phyloP scores from a whole-genome alignment of 805 yeast genomes.

The Starmera dryadoides region DNA sequence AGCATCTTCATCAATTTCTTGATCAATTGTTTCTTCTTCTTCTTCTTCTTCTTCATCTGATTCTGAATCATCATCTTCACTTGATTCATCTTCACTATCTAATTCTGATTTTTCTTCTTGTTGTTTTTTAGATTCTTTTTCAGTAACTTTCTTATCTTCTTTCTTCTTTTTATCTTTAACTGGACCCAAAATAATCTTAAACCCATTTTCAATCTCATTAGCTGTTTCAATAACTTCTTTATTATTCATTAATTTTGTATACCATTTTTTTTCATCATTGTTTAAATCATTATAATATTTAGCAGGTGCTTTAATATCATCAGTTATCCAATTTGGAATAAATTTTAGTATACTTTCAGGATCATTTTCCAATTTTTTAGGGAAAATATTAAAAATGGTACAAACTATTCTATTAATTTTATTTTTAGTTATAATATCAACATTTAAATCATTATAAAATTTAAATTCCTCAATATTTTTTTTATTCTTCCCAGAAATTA shows the following conservation, averaged over 20 bases:
- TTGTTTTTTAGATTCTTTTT: constrained; percentile 16
- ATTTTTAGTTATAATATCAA: constrained; percentile 17
- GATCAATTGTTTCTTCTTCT: constrained; percentile 19
- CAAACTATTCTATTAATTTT: constrained; percentile 12
- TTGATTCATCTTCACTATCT: constrained; percentile 1
- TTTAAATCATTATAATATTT: constrained; percentile 30
- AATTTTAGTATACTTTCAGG: constrained; percentile 19
- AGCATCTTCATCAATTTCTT: constrained; percentile 18
- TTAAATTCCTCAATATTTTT: constrained; percentile 6
- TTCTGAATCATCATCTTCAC: constrained; percentile 12
- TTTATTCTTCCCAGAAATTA: constrained; percentile 8
- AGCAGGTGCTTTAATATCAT: constrained; percentile 20
- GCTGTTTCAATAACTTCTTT: constrained; percentile 41
- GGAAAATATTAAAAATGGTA: constrained; percentile 8
- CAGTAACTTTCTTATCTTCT: constrained; percentile 11
- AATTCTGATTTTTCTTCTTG: constrained; percentile 3
- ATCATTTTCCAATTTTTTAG: constrained; percentile 7
- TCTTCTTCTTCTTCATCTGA: constrained; percentile 12
- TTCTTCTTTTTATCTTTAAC: constrained; percentile 19
- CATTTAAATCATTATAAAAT: constrained; percentile 17
- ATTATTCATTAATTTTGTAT: constrained; percentile 36
- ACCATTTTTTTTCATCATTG: constrained; percentile 19
- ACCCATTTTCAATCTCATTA: constrained; percentile 29
- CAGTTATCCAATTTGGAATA: constrained; percentile 18
- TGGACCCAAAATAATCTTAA: constrained; percentile 27